A percentile compares a stretch with the other conserved stretches of the same genome.
These are phyloP conservation scores for Phytophthora macrochlamydospora DNA, from an alignment of 352 stramenopile species.

Conservation along the genomic window DNA sequence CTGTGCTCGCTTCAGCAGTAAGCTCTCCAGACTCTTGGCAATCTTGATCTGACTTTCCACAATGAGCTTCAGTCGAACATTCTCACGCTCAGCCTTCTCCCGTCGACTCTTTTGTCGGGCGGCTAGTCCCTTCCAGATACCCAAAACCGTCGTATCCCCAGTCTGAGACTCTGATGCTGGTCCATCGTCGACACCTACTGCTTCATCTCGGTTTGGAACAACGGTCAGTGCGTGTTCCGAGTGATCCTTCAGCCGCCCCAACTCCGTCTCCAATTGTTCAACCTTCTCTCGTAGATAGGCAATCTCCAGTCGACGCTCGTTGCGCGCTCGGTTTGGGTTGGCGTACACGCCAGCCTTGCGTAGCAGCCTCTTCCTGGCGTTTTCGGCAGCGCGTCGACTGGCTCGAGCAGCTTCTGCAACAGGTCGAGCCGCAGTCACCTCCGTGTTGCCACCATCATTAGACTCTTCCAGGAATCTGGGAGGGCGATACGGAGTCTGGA, in stretches of 20 bases:
- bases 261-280: background rate
- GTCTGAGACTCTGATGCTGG: too few species aligned
- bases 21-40: constrained; percentile 30
- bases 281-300: constrained; percentile 10
- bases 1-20: constrained; percentile 21
- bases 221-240: background rate
- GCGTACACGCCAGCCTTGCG: constrained; percentile 18
- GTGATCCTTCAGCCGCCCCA: constrained; percentile 12
- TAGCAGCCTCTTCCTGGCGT: constrained; percentile 19
- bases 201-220: background rate
- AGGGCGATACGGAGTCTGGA: background rate
- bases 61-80: constrained; percentile 22
- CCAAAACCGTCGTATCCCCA: background rate
- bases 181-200: background rate
- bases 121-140: constrained; percentile 28
- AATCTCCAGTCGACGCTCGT: constrained; percentile 44
- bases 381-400: constrained; percentile 23
- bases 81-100: constrained; percentile 28
- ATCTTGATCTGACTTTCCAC: constrained; percentile 46
- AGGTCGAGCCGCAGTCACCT: background rate
- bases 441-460: background rate
- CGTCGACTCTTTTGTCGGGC: constrained; percentile 9
- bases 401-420: constrained; percentile 10
- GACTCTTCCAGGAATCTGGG: constrained; percentile 4
- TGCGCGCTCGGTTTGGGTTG: constrained; percentile 34